Evolutionary conservation across 2,329 filamentous ascomycete species (phyloP).

Genomic region (Tolypocladium cylindrosporum): DNA sequence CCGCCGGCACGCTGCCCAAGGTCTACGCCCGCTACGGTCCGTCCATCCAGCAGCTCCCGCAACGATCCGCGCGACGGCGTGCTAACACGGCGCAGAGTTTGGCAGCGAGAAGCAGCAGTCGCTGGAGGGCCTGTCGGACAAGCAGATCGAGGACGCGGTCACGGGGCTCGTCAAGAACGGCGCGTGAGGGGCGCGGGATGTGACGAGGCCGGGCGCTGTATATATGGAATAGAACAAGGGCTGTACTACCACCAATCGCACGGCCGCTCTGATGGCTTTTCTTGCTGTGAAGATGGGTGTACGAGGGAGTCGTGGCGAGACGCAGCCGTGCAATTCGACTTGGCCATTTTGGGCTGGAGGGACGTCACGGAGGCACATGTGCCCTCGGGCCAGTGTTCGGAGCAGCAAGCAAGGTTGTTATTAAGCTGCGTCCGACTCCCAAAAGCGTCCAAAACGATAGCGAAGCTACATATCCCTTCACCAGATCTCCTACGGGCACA

Average conservation of each 20-base stretch:
- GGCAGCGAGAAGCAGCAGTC: conserved; percentile 47
- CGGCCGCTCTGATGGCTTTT: too few relatives aligned
- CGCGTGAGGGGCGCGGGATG: not conserved
- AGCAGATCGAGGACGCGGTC: conserved; percentile 51
- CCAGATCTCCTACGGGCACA: not conserved
- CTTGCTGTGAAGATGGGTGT: not conserved
- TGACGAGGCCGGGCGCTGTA: not conserved
- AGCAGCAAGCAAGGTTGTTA: not conserved
- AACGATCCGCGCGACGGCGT: not conserved
- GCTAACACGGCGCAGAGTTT: conserved; percentile 31
- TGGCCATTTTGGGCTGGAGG: not conserved
- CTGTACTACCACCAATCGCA: not conserved
- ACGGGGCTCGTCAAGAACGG: conserved; percentile 39
- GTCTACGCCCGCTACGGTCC: conserved; percentile 89
- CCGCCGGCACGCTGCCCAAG: conserved; percentile 69
- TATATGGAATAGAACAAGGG: not conserved
- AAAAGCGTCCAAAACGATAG: not conserved
- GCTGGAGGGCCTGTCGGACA: conserved; percentile 49
- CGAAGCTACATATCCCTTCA: not conserved
- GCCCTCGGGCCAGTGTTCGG: not conserved
- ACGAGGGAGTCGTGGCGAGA: too few relatives aligned
- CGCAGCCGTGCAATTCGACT: not conserved
- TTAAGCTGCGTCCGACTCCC: not conserved
- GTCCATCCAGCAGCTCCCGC: conserved; percentile 1
- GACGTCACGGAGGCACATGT: not conserved